Evolutionary conservation across 192 early-diverging fungal species (phyloP).

Genomic region (Radiomyces spectabilis): DNA sequence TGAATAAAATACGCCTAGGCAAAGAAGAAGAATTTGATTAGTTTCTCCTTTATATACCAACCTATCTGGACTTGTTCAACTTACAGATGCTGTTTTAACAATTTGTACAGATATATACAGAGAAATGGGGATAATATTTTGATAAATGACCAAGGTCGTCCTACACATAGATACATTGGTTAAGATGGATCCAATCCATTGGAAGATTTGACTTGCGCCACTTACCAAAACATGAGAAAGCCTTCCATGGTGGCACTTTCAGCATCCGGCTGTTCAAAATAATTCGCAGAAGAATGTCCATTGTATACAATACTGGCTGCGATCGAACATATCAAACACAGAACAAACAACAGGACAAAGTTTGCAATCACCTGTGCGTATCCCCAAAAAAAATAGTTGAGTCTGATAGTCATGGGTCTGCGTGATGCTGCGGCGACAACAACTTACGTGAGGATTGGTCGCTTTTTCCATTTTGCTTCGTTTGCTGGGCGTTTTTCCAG

Average conservation of each 20-base stretch:
- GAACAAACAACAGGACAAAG: conserved; percentile 68
- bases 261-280: conserved; percentile 41
- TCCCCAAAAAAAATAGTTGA: background rate
- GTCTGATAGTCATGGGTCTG: too few relatives aligned
- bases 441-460: conserved; percentile 60
- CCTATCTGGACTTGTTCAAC: background rate
- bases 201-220: too few relatives aligned
- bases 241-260: conserved; percentile 48
- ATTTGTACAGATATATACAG: conserved; percentile 89
- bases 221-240: conserved; percentile 66
- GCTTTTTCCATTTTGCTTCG: conserved; percentile 58
- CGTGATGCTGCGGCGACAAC: too few relatives aligned
- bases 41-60: background rate
- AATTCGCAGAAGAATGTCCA: conserved; percentile 35
- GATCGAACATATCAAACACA: conserved; percentile 68
- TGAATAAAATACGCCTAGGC: conserved; percentile 63
- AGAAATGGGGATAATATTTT: conserved; percentile 94
- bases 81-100: conserved; percentile 38
- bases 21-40: background rate
- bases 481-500: conserved; percentile 62
- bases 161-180: conserved; percentile 27
- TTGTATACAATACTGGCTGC: conserved; percentile 56
- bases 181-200: too few relatives aligned
- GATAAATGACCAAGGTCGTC: conserved; percentile 81
- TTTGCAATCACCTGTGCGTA: conserved; percentile 62